A percentile compares a stretch with the other conserved stretches of the same genome.
phyloP scores from a whole-genome alignment of 2,329 filamentous ascomycete genomes.

The Ilyonectria mors-panacis region DNA sequence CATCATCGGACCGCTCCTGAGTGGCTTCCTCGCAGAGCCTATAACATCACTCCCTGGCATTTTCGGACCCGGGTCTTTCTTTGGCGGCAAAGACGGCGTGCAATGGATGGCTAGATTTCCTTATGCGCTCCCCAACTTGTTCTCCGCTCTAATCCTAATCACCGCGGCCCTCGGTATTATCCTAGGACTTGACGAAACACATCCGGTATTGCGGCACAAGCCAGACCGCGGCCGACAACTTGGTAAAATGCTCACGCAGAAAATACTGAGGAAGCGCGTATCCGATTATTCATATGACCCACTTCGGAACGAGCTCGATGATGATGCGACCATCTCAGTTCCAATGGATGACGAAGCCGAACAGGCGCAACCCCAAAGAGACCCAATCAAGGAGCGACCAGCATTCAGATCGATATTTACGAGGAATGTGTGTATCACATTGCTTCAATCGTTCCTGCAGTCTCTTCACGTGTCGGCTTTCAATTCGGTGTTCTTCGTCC shows the following conservation, averaged over 20 bases:
- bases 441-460: slow-evolving; percentile 32
- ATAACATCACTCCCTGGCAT: slow-evolving; percentile 31
- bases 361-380: background rate
- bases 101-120: slow-evolving; percentile 41
- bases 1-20: slow-evolving; percentile 44
- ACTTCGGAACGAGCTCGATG: background rate
- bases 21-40: slow-evolving; percentile 45
- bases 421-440: slow-evolving; percentile 34
- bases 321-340: background rate
- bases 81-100: slow-evolving; percentile 37
- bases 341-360: background rate
- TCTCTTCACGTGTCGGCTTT: slow-evolving; percentile 37
- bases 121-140: slow-evolving; percentile 42
- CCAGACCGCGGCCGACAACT: slow-evolving; percentile 30
- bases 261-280: background rate
- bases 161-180: slow-evolving; percentile 37
- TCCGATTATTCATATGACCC: background rate
- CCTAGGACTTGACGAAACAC: slow-evolving; percentile 44
- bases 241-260: slow-evolving; percentile 19
- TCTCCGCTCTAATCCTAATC: slow-evolving; percentile 33
- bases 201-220: slow-evolving; percentile 23
- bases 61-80: slow-evolving; percentile 38
- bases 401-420: slow-evolving; percentile 35
- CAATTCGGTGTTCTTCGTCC: slow-evolving; percentile 43
- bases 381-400: background rate